Evolutionary conservation across 1,139 yeast species (phyloP), one percentile per base, ranked within the genome.

Genomic region (Suhomyces kunorum): DNA sequence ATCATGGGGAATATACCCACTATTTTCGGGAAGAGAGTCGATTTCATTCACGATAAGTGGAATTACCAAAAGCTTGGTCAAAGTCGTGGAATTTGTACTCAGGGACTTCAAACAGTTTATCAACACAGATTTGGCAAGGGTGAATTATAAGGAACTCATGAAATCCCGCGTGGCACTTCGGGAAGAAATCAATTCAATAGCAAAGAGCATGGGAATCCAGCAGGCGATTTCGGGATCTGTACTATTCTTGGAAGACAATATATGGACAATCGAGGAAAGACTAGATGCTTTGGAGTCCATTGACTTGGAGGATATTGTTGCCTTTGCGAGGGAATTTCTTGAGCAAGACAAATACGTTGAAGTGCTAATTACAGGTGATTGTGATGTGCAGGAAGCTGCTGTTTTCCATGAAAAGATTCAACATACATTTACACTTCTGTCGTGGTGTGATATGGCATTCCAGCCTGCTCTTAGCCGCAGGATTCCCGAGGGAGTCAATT

Each of bases 1-100:
- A 49, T 61, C 75, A 1, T 83, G 83, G 77, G 79, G 75, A 15
- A 45, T 81, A 0, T 65, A 59, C 28, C 74, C 87, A 0, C 74
- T 81, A 4, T 47, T 64, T 16, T 71, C 73, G 43, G 80, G 82
- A 6, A 75, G 71, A 32, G 67, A 71, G 1, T 71, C 81, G 5
- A 53, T 83, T 6, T 57, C 73, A 0, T 50, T 83, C 27, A 74
- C 72, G 5, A 52, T 80, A 1, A 61, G 72, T 32, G 89, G 89
- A 0, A 70, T 74, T 15, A 50, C 56, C 0, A 57, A 59, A 16
- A 75, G 76, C 2, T 59, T 77, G 11, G 35, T 43, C 2, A 44
- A 48, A 3, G 59, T 71, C 1, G 42, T 76, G 1, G 23, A 35
- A 6, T 37, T 49, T 7, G 47, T 74, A 1, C 40, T 61, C 1